Conservation (phyloP, 208 protist species). For the Leishmania lainsoni region DNA sequence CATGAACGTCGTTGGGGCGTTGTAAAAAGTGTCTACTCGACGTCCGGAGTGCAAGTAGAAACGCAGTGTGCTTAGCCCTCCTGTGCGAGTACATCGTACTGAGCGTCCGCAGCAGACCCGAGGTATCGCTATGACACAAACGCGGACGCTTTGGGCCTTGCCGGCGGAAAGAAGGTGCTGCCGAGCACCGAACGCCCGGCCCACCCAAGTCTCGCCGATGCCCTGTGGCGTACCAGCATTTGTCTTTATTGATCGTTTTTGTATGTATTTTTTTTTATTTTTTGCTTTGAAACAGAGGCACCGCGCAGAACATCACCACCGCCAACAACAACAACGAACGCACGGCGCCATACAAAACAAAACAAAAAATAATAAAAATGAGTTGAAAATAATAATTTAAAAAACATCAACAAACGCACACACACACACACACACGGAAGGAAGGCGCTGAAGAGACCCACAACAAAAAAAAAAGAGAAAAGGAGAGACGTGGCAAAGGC, state of each 20-base stretch:
- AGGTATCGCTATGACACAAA: no score
- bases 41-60: not conserved
- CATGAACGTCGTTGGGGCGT: not conserved
- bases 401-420: not conserved
- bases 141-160: no score
- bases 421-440: not conserved
- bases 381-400: not conserved
- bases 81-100: not conserved
- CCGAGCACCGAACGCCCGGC: not conserved
- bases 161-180: not conserved
- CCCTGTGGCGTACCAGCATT: not conserved
- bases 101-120: not conserved
- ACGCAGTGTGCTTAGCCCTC: not conserved
- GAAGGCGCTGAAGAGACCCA: not conserved
- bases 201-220: not conserved
- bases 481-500: no score
- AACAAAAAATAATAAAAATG: conserved; percentile 26
- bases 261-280: not conserved
- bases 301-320: not conserved
- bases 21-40: not conserved
- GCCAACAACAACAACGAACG: not conserved
- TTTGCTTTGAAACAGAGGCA: not conserved
- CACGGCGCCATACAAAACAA: no score
- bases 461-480: not conserved
- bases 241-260: not conserved